A percentile compares a stretch with the other conserved stretches of the same genome.
Conservation (phyloP, 176 grass and related monocot genomes). For the Avena atlantica region DNA sequence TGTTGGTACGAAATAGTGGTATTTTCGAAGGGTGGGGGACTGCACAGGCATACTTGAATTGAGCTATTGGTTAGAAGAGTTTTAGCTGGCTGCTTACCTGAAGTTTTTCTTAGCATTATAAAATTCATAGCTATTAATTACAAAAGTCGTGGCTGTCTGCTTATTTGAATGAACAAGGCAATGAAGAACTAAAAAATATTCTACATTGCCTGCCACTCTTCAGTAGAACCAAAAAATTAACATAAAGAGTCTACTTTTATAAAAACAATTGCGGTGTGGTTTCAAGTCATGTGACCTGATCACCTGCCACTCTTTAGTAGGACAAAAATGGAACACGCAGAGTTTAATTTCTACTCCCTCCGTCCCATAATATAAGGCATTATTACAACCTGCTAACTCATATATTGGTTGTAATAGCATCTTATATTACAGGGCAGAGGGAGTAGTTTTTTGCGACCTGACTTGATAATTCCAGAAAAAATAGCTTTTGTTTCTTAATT, state of each 20-base stretch:
- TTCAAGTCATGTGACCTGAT: neutral
- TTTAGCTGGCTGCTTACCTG: neutral
- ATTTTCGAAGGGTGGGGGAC: no score
- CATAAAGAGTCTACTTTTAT: neutral
- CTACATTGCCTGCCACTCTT: neutral
- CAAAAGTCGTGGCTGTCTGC: neutral
- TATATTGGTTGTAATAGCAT: no score
- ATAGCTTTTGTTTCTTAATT: conserved; percentile 16
- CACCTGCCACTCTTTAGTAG: neutral
- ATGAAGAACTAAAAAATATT: conserved; percentile 20
- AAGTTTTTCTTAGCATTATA: neutral
- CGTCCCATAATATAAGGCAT: no score
- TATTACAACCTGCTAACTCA: no score
- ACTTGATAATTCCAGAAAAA: neutral
- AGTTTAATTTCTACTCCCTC: neutral
- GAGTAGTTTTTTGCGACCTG: neutral
- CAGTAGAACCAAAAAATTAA: neutral
- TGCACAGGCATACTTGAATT: no score
- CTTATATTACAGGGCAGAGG: no score
- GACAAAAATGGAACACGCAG: neutral
- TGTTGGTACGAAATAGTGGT: no score
- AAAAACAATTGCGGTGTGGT: neutral
- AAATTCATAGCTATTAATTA: neutral
- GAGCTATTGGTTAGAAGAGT: neutral
- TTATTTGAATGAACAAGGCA: neutral